phyloP scores from a whole-genome alignment of 768 basidiomycete species.

The Epithele typhae region DNA sequence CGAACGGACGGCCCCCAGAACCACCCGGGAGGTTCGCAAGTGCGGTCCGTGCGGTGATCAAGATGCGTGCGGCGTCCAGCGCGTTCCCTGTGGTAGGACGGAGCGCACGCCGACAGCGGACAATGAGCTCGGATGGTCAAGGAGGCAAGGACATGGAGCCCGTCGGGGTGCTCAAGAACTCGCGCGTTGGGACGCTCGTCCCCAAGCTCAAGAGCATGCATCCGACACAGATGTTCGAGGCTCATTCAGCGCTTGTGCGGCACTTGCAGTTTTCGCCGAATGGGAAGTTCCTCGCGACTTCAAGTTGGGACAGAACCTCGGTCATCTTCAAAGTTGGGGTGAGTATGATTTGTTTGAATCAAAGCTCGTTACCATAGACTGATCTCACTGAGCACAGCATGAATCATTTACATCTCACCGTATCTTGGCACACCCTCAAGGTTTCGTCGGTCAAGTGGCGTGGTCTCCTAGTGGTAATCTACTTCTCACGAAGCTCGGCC shows the following conservation, averaged over 20 bases:
- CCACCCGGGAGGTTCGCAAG: slow-evolving; percentile 34
- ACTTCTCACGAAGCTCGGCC: slow-evolving; percentile 59
- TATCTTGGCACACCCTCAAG: slow-evolving; percentile 60
- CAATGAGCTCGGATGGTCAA: slow-evolving; percentile 24
- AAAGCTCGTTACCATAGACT: too few species aligned
- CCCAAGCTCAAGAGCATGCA: slow-evolving; percentile 52
- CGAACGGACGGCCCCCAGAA: slow-evolving; percentile 14
- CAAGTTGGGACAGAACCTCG: slow-evolving; percentile 72
- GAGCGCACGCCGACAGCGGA: slow-evolving; percentile 17
- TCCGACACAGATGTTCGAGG: slow-evolving; percentile 55
- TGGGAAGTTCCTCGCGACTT: slow-evolving; percentile 70
- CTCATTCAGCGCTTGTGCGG: slow-evolving; percentile 63
- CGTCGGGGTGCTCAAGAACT: slow-evolving; percentile 36
- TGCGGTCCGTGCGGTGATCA: slow-evolving; percentile 44
- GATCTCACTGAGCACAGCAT: slow-evolving; percentile 34
- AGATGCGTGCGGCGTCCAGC: slow-evolving; percentile 30
- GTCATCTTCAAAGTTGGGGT: slow-evolving; percentile 65
- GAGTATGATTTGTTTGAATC: slow-evolving; percentile 15
- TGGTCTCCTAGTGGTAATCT: slow-evolving; percentile 67
- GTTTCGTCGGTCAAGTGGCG: slow-evolving; percentile 75
- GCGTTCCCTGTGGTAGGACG: slow-evolving; percentile 21
- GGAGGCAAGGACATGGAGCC: slow-evolving; percentile 18
- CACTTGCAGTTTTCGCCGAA: slow-evolving; percentile 77
- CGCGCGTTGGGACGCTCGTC: slow-evolving; percentile 52
- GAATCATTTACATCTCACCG: slow-evolving; percentile 57